These are phyloP conservation scores for Adansonia gregorii DNA, from an alignment of 441 rosid genomes.

Conservation along the genomic window DNA sequence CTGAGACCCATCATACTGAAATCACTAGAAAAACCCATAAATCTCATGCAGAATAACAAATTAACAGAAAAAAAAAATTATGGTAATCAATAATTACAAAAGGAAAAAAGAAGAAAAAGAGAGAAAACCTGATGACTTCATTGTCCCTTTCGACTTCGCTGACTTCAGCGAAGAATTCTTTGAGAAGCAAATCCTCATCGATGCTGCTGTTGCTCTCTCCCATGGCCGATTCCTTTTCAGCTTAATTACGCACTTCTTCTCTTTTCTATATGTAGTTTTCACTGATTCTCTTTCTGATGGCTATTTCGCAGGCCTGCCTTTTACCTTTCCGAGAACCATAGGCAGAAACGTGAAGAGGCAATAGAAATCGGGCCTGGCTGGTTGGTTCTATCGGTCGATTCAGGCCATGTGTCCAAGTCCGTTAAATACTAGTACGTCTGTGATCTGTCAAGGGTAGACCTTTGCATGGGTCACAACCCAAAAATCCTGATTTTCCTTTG, in stretches of 20 bases:
- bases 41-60: slow-evolving; percentile 15
- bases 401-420: neutral
- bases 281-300: neutral
- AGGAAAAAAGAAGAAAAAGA: slow-evolving; percentile 5
- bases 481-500: no score
- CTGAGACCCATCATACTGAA: neutral
- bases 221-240: slow-evolving; percentile 34
- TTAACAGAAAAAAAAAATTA: slow-evolving; percentile 7
- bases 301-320: slow-evolving; percentile 1
- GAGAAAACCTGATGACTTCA: slow-evolving; percentile 74
- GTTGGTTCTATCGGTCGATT: neutral
- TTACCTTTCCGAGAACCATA: neutral
- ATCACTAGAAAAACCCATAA: slow-evolving; percentile 35
- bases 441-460: neutral
- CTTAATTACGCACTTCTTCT: neutral
- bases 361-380: neutral
- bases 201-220: slow-evolving; percentile 41
- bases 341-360: neutral
- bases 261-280: neutral
- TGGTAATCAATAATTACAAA: neutral
- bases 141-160: slow-evolving; percentile 90
- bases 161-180: slow-evolving; percentile 90
- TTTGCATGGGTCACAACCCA: no score
- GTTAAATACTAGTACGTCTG: neutral
- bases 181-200: slow-evolving; percentile 77